phyloP scores from a whole-genome alignment of 805 yeast genomes.

The Martiniozyma abietophila region DNA sequence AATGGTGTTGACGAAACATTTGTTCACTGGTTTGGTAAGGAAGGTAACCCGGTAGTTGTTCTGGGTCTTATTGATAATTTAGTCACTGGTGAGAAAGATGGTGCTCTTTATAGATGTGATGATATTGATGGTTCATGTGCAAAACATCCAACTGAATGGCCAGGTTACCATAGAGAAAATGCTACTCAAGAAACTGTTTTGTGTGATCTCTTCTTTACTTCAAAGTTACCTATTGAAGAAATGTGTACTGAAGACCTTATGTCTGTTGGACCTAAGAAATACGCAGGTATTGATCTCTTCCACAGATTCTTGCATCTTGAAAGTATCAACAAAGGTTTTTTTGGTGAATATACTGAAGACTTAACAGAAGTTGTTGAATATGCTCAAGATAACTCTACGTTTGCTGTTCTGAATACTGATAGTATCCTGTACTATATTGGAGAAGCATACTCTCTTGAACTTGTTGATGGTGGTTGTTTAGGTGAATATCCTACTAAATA shows the following conservation, averaged over 20 bases:
- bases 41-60: slow-evolving; percentile 27
- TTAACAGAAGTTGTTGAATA: slow-evolving; percentile 27
- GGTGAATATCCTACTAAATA: slow-evolving; percentile 32
- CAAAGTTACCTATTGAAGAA: slow-evolving; percentile 25
- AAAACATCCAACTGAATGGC: slow-evolving; percentile 24
- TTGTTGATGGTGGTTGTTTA: slow-evolving; percentile 25
- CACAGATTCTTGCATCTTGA: slow-evolving; percentile 32
- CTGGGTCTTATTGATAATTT: slow-evolving; percentile 28
- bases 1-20: slow-evolving; percentile 27
- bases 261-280: slow-evolving; percentile 21
- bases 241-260: slow-evolving; percentile 30
- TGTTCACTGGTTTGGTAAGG: slow-evolving; percentile 30
- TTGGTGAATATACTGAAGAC: slow-evolving; percentile 30
- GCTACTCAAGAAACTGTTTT: slow-evolving; percentile 32
- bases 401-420: slow-evolving; percentile 30
- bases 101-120: slow-evolving; percentile 31
- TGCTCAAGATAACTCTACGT: slow-evolving; percentile 25
- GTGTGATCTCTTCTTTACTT: slow-evolving; percentile 30
- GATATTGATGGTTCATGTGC: slow-evolving; percentile 31
- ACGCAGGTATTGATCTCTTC: slow-evolving; percentile 29
- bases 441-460: slow-evolving; percentile 24
- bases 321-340: slow-evolving; percentile 23
- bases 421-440: slow-evolving; percentile 24
- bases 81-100: slow-evolving; percentile 27
- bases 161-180: slow-evolving; percentile 32